A percentile compares a stretch with the other conserved stretches of the same genome.
These are phyloP conservation scores for Populus hybrid DNA, from an alignment of 441 rosid species.

Conservation along the genomic window DNA sequence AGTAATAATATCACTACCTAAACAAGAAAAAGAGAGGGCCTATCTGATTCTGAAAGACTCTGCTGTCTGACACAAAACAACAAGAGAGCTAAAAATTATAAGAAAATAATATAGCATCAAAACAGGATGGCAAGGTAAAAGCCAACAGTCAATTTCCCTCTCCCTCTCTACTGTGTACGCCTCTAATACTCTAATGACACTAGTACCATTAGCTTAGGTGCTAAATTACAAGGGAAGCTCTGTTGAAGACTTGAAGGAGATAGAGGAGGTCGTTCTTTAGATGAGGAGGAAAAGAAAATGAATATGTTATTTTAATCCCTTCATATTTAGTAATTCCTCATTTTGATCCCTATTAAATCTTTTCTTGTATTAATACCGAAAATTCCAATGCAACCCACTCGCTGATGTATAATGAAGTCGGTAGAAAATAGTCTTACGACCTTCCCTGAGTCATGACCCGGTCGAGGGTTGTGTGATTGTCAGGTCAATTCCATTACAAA, in stretches of 20 bases:
- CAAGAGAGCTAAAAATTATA: neutral
- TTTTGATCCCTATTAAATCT: neutral
- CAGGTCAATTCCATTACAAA: too few relatives aligned
- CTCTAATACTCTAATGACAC: neutral
- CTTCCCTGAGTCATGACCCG: too few relatives aligned
- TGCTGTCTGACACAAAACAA: slow-evolving; percentile 20
- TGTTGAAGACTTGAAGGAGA: neutral
- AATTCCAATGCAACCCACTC: neutral
- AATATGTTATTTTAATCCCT: neutral
- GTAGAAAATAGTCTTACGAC: neutral
- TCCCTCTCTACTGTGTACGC: neutral
- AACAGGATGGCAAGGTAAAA: slow-evolving; percentile 7
- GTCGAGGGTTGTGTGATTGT: too few relatives aligned
- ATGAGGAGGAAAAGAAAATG: neutral
- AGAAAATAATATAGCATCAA: neutral
- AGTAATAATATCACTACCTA: neutral
- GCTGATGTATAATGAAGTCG: neutral
- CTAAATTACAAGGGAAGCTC: neutral
- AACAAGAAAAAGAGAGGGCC: neutral
- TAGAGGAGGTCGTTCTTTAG: neutral
- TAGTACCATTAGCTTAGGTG: neutral
- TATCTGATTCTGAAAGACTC: slow-evolving; percentile 10
- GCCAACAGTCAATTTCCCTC: slow-evolving; percentile 4
- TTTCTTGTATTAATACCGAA: neutral
- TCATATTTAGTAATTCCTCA: neutral